Percentiles rank a stretch among this genome's conserved stretches.
These are phyloP conservation scores for Erucastrum elatum DNA, from an alignment of 345 rosid species.

Conservation along the genomic window DNA sequence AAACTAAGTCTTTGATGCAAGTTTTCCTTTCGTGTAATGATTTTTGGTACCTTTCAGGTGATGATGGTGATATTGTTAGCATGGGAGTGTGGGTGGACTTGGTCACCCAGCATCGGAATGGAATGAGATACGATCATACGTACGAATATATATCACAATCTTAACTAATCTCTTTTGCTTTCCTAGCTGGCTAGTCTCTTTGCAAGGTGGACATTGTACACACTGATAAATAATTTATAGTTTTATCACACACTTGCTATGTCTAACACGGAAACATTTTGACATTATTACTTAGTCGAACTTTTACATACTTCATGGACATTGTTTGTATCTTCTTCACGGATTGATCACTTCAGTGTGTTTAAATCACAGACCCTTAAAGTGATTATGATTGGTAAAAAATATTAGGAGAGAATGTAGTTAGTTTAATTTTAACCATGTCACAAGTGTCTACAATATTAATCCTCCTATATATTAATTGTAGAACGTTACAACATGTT, in stretches of 20 bases:
- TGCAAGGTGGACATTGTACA: constrained; percentile 20
- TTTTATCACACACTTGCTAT: constrained; percentile 10
- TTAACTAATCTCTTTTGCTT: constrained; percentile 25
- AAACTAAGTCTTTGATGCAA: not conserved
- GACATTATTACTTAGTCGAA: not conserved
- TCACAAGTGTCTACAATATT: not conserved
- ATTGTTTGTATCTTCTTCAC: no score
- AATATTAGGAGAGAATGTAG: not conserved
- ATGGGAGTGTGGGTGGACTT: constrained; percentile 42
- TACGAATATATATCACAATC: constrained; percentile 37
- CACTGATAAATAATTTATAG: not conserved
- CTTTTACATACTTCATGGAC: not conserved
- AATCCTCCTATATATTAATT: no score
- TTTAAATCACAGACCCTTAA: not conserved
- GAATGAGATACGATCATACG: constrained; percentile 42
- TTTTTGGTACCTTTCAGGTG: constrained; percentile 26
- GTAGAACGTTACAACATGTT: no score
- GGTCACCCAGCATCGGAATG: constrained; percentile 36
- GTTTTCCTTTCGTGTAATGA: constrained; percentile 26
- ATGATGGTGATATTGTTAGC: constrained; percentile 35
- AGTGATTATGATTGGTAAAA: not conserved
- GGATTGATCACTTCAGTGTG: no score
- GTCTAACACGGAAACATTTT: not conserved
- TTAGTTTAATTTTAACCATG: not conserved
- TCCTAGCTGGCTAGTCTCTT: constrained; percentile 29